Percentiles rank a stretch among this genome's conserved stretches.
Evolutionary conservation across 2,329 filamentous ascomycete genomes (phyloP).

Genomic region (Grosmannia huntii): DNA sequence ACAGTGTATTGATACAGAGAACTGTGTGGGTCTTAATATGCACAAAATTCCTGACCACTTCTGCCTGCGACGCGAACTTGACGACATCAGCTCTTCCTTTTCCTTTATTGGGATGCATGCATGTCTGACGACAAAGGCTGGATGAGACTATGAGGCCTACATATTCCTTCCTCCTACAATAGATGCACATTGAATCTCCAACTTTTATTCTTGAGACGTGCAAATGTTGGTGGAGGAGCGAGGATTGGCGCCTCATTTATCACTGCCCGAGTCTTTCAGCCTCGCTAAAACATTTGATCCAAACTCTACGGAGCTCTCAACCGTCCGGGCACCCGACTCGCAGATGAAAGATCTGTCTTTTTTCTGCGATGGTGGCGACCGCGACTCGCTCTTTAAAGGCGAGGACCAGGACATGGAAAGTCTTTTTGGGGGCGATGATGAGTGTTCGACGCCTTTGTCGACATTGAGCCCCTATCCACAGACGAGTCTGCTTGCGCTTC

Average conservation of each 20-base stretch:
- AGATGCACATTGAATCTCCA: not conserved
- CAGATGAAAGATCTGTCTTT: not conserved
- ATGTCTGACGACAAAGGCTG: not conserved
- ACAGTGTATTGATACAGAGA: not conserved
- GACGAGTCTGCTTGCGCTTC: not conserved
- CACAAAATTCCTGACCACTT: not conserved
- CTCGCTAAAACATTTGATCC: not conserved
- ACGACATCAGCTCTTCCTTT: not conserved
- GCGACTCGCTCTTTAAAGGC: too few species aligned
- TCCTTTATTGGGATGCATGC: not conserved
- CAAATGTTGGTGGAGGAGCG: not conserved
- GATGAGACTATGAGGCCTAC: not conserved
- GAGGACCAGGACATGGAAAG: not conserved
- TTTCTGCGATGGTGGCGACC: not conserved
- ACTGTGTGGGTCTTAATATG: not conserved
- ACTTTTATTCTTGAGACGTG: not conserved
- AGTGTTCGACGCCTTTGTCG: not conserved
- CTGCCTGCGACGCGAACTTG: not conserved
- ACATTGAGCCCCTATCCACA: not conserved
- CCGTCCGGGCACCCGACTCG: not conserved
- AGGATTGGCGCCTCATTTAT: not conserved
- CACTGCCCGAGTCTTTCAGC: not conserved
- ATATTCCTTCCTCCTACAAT: not conserved
- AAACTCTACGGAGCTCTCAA: not conserved
- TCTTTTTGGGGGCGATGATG: slow-evolving; percentile 1